Evolutionary conservation across 75 land plant genomes (phyloP).

Genomic region (Selaginella tamariscina): DNA sequence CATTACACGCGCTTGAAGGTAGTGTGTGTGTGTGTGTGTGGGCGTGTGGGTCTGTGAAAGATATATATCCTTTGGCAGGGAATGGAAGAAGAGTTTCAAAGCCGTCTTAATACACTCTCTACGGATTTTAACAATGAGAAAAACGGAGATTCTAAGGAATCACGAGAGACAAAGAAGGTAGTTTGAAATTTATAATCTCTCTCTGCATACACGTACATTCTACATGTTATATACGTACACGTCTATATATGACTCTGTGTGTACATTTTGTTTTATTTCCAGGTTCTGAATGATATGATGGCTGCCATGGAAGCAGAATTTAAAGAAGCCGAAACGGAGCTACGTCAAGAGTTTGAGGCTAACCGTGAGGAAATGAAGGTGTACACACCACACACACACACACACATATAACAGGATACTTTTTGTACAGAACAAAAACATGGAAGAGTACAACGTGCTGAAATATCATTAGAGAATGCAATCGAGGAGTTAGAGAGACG

Average conservation of each 20-base stretch:
- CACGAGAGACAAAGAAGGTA: constrained; percentile 26
- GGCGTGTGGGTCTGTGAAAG: neutral
- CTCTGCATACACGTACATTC: no score
- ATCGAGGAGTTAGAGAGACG: constrained; percentile 28
- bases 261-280: neutral
- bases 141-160: constrained; percentile 8
- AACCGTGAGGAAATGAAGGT: constrained; percentile 29
- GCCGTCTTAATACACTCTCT: constrained; percentile 13
- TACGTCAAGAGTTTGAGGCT: constrained; percentile 31
- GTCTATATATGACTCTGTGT: neutral
- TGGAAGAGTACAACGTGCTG: constrained; percentile 29
- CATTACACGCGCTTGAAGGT: constrained; percentile 27
- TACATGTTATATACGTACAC: no score
- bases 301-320: constrained; percentile 25
- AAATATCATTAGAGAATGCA: constrained; percentile 23
- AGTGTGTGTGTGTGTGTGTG: neutral
- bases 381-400: neutral
- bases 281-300: constrained; percentile 30
- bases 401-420: no score
- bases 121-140: constrained; percentile 19
- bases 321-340: constrained; percentile 24
- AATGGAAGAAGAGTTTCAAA: constrained; percentile 27
- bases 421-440: constrained; percentile 28
- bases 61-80: neutral
- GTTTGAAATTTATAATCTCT: no score